These are phyloP conservation scores for Lachnellula cervina DNA, from an alignment of 2,329 filamentous ascomycete species.

Conservation along the genomic window DNA sequence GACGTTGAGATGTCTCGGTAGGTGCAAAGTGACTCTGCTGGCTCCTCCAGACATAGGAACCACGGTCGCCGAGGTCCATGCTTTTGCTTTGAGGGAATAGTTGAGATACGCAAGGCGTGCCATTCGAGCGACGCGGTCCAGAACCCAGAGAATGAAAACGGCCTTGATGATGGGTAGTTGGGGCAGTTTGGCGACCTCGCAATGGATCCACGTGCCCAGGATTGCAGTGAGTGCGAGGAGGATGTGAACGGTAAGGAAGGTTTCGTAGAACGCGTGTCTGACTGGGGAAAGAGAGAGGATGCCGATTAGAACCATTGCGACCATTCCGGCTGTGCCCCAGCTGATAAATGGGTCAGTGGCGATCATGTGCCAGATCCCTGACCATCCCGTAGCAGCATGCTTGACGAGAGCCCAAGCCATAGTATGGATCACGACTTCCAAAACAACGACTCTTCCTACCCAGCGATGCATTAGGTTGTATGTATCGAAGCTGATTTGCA, in stretches of 20 bases:
- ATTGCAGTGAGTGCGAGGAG: constrained; percentile 65
- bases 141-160: constrained; percentile 70
- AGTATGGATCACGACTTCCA: constrained; percentile 67
- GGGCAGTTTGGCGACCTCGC: constrained; percentile 58
- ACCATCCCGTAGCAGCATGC: constrained; percentile 58
- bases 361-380: constrained; percentile 51
- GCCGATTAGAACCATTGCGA: constrained; percentile 60
- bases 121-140: constrained; percentile 63
- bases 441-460: constrained; percentile 69
- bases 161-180: constrained; percentile 71
- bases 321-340: constrained; percentile 56
- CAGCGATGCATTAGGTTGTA: constrained; percentile 89
- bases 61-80: constrained; percentile 60
- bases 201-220: constrained; percentile 73
- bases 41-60: constrained; percentile 66
- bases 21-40: constrained; percentile 63
- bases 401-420: constrained; percentile 70
- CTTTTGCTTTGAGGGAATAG: constrained; percentile 35
- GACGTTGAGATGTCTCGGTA: constrained; percentile 62
- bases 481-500: constrained; percentile 90
- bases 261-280: constrained; percentile 95
- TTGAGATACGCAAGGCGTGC: constrained; percentile 62
- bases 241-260: constrained; percentile 85
- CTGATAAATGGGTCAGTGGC: constrained; percentile 57
- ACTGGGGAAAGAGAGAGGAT: constrained; percentile 72